Conservation (phyloP, 2,329 filamentous ascomycete species). For the Aspergillus fijiensis region DNA sequence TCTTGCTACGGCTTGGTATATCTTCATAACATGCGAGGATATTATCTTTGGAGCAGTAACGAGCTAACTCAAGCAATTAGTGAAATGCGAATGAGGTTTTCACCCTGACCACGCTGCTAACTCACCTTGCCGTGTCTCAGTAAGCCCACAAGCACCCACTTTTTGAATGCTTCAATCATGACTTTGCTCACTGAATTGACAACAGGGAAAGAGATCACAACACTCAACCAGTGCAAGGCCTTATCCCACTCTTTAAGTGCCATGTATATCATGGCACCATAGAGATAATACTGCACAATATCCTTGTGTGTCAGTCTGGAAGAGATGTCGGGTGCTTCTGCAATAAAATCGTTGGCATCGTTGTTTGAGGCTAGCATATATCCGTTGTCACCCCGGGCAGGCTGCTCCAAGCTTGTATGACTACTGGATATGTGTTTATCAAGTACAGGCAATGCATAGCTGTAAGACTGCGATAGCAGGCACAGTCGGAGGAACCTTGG, state of each 20-base stretch:
- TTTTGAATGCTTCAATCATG: conserved; percentile 88
- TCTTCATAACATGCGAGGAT: conserved; percentile 53
- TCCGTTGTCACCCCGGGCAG: conserved; percentile 23
- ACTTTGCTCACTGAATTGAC: conserved; percentile 67
- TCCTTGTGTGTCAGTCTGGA: conserved; percentile 41
- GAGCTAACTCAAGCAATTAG: conserved; percentile 31
- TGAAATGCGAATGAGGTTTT: conserved; percentile 5
- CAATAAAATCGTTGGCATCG: conserved; percentile 35
- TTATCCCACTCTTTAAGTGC: conserved; percentile 60
- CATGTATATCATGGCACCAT: conserved; percentile 65
- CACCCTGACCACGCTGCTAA: not conserved
- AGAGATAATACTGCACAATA: conserved; percentile 64
- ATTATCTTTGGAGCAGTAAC: conserved; percentile 58
- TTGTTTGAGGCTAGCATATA: conserved; percentile 32
- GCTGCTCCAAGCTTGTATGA: conserved; percentile 29
- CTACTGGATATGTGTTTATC: conserved; percentile 45
- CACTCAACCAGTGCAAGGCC: conserved; percentile 62
- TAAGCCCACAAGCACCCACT: conserved; percentile 78
- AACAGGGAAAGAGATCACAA: conserved; percentile 66
- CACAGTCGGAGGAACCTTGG: conserved; percentile 43
- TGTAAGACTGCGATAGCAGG: conserved; percentile 43
- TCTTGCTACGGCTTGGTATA: conserved; percentile 60
- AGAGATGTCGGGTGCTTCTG: conserved; percentile 39
- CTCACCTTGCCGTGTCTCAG: conserved; percentile 64
- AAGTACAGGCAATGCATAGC: conserved; percentile 41